Percentiles rank a stretch among this genome's conserved stretches.
Evolutionary conservation across 2,329 filamentous ascomycete species (phyloP).

Genomic region (Colletotrichum orchidophilum): DNA sequence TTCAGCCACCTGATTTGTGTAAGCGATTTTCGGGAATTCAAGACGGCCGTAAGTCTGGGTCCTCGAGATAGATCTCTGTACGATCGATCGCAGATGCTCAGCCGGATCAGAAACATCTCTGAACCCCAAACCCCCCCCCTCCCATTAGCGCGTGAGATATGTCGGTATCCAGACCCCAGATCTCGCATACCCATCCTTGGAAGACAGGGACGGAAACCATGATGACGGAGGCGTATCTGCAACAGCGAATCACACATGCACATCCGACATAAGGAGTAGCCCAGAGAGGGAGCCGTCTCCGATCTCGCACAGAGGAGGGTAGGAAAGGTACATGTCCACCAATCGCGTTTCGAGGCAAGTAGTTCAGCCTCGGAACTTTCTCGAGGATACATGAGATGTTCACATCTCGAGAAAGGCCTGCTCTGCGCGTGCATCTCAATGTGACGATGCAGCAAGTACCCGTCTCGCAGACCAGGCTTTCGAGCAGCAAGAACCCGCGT

Average conservation of each 20-base stretch:
- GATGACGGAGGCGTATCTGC: not conserved
- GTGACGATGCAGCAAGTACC: constrained; percentile 16
- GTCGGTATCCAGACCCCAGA: not conserved
- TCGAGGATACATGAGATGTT: too few species aligned
- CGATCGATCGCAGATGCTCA: constrained; percentile 19
- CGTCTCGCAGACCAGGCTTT: not conserved
- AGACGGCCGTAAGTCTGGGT: not conserved
- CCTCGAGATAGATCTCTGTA: constrained; percentile 4
- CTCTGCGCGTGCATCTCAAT: not conserved
- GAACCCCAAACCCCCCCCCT: not conserved
- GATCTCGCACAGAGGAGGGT: not conserved
- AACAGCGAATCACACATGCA: not conserved
- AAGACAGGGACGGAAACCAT: not conserved
- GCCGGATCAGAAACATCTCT: constrained; percentile 26
- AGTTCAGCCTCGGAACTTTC: not conserved
- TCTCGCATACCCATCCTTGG: not conserved
- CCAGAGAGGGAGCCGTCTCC: not conserved
- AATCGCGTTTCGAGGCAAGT: not conserved
- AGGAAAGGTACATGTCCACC: not conserved
- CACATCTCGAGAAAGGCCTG: not conserved
- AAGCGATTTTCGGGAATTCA: constrained; percentile 24
- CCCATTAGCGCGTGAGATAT: not conserved
- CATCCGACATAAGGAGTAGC: too few species aligned
- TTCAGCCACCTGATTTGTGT: constrained; percentile 28
- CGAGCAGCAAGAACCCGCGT: not conserved